These are phyloP conservation scores for Scheffersomyces lignosus DNA, from an alignment of 805 yeast species.

Conservation along the genomic window DNA sequence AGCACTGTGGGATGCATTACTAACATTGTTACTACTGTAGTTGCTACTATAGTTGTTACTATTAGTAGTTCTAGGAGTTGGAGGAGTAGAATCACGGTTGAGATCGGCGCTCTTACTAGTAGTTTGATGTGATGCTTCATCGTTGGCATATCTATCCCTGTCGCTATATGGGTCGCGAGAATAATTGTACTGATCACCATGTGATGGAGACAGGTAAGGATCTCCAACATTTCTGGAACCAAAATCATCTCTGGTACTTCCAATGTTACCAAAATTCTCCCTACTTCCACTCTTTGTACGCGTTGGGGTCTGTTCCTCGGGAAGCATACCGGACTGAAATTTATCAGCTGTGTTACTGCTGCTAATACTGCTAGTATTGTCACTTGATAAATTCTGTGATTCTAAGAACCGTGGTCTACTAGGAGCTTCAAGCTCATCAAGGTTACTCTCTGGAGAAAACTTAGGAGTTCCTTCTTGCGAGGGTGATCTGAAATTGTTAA, in stretches of 20 bases:
- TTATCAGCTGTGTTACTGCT: background rate
- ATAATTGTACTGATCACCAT: background rate
- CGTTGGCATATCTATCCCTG: no score
- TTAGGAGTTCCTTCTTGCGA: conserved; percentile 3
- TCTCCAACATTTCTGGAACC: background rate
- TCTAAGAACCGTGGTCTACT: no score
- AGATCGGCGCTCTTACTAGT: conserved; percentile 14
- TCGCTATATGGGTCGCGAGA: no score
- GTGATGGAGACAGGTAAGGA: background rate
- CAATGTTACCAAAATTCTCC: no score
- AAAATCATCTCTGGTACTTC: no score
- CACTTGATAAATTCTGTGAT: background rate
- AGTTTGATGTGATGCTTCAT: conserved; percentile 9
- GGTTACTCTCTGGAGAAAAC: no score
- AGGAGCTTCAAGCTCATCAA: no score
- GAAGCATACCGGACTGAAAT: no score
- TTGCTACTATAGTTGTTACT: background rate
- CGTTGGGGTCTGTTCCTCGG: no score
- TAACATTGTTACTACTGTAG: no score
- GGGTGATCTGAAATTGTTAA: conserved; percentile 29
- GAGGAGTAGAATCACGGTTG: conserved; percentile 12
- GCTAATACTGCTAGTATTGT: background rate
- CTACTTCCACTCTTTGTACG: no score
- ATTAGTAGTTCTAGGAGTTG: conserved; percentile 13
- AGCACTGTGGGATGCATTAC: background rate